Percentiles rank a stretch among this genome's conserved stretches.
These are phyloP conservation scores for Thuidium tamariscinum DNA, from an alignment of 225 moss, liverwort and hornwort species.

Conservation along the genomic window DNA sequence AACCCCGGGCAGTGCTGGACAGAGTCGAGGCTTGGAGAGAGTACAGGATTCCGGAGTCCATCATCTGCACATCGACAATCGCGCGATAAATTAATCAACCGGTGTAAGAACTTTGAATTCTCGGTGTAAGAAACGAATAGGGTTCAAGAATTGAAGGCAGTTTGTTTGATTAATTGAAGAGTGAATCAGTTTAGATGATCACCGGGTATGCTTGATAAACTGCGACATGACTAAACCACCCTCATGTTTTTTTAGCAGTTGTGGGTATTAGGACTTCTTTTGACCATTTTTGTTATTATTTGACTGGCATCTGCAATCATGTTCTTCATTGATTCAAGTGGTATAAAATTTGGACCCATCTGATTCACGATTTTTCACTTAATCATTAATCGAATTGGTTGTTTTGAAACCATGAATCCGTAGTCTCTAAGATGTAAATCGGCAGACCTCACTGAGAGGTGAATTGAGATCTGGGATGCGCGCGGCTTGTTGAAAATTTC, in stretches of 20 bases:
- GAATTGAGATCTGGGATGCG: not conserved
- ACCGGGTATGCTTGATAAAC: not conserved
- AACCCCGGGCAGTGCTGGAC: conserved; percentile 5
- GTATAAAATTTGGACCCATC: not conserved
- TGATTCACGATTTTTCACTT: not conserved
- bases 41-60: conserved; percentile 46
- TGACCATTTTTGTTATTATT: not conserved
- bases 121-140: not conserved
- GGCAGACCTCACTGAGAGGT: not conserved
- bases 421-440: not conserved
- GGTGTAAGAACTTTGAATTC: not conserved
- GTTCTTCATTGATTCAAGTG: not conserved
- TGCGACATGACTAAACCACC: not conserved
- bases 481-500: not conserved
- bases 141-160: not conserved
- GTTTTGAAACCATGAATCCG: not conserved
- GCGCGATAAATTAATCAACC: not conserved
- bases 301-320: too few relatives aligned
- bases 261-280: not conserved
- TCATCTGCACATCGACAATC: conserved; percentile 40
- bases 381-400: not conserved
- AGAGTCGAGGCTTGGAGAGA: conserved; percentile 37
- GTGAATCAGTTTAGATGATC: not conserved
- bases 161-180: not conserved
- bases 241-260: not conserved